Base-by-base conservation (phyloP, 129 eudicot species). In the Saposhnikovia divaricata region DNA sequence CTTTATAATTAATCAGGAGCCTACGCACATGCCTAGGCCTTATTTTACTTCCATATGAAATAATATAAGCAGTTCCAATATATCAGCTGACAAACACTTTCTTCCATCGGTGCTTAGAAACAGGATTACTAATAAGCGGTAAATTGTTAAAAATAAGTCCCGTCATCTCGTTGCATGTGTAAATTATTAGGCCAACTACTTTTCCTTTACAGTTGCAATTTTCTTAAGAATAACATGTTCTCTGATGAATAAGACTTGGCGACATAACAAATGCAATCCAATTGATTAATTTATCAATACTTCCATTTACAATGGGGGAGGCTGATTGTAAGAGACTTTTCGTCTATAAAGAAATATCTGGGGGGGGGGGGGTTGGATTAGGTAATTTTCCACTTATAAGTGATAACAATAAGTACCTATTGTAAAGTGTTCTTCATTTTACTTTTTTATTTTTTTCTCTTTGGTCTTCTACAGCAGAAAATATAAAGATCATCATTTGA, bases 401-500 rank as follows among this genome's bases (percentile, higher is more conserved):
- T 23, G 66, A 57, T 2, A 34, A 2, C 34, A 9, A 7, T 23
- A 57, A 23, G 66, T 57, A 61, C 69, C 69, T 9, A 74, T 3
- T 1, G 16, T 44, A 11, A 23, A 74, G 39, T 74, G 6, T 44
- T 44, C 57, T 43, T 74, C 37, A 23, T 44, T 74, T 61, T 23
- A 21, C 55, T 44, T 74, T 73, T 55, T 14, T 73, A 73, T 16
- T 31, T 10, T 72, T 23, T 72, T 14, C 8, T n/a, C 50, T 72
- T 72, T 72, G 38, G 76, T 72, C 55, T 19, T 74, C 21, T 74
- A 55, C 34, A 48, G 50, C 48, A 61, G 69, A 61, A 55, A 9
- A 61, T 61, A 61, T 31, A 61, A n/a, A 25, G 12, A 25, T n/a
- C 14, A 25, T 25, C 37, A 61, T 59, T 59, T 59, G 15, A 59